Evolutionary conservation across 108 stramenopile species (phyloP).

Genomic region (Nannochloropsis salina): DNA sequence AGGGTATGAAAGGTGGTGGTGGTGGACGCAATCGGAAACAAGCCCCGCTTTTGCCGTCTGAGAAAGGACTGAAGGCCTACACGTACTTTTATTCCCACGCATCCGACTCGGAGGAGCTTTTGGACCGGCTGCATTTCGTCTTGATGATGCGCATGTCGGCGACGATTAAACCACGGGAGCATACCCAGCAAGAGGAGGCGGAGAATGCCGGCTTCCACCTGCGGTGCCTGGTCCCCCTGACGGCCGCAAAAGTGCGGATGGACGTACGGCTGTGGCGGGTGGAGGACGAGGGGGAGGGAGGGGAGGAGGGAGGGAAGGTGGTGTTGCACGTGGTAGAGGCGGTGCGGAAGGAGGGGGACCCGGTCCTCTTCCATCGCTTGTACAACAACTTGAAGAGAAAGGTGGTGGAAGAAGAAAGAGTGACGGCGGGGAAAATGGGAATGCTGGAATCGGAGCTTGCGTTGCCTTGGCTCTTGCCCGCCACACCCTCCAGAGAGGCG

Average conservation of each 20-base stretch:
- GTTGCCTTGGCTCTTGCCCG: background rate
- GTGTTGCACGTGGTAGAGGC: background rate
- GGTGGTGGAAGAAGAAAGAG: background rate
- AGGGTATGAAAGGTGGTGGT: too few relatives aligned
- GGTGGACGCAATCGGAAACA: background rate
- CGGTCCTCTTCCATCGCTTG: background rate
- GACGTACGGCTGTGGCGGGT: background rate
- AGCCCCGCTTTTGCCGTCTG: background rate
- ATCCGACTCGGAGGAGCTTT: background rate
- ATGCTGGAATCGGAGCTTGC: background rate
- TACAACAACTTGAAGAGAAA: background rate
- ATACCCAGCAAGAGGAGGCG: background rate
- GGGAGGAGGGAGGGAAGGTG: background rate
- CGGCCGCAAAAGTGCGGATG: background rate
- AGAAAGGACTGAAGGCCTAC: slow-evolving; percentile 1
- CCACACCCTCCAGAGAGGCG: background rate
- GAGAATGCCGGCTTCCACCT: background rate
- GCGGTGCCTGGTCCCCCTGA: background rate
- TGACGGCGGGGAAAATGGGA: background rate
- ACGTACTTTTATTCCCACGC: background rate
- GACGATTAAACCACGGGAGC: background rate
- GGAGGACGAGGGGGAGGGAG: background rate
- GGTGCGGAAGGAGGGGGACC: background rate
- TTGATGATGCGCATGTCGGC: background rate
- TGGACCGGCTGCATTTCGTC: background rate